These are phyloP conservation scores for Trichoderma polysporum DNA, from an alignment of 2,329 filamentous ascomycete genomes.

Conservation along the genomic window DNA sequence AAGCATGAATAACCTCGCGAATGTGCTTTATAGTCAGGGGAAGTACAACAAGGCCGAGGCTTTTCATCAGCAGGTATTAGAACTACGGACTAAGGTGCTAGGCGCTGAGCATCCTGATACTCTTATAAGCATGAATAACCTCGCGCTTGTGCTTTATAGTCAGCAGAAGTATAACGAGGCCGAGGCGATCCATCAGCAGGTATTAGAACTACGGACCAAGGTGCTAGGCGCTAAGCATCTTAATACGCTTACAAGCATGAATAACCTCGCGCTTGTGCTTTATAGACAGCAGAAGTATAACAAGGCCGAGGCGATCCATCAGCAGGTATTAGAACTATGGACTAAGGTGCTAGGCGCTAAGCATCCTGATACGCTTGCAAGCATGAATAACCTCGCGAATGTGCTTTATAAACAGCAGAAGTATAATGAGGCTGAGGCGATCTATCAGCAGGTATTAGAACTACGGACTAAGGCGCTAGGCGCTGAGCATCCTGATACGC, in stretches of 20 bases:
- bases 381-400: not conserved
- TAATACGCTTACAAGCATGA: not conserved
- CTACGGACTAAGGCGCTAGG: not conserved
- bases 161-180: slow-evolving; percentile 5
- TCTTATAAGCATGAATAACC: not conserved
- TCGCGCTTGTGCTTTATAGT: not conserved
- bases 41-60: slow-evolving; percentile 9
- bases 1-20: not conserved
- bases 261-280: not conserved
- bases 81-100: not conserved
- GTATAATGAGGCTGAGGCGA: not conserved
- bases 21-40: not conserved
- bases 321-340: not conserved
- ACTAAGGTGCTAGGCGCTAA: not conserved
- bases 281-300: not conserved
- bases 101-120: not conserved
- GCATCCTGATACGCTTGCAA: not conserved
- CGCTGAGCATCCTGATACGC: not conserved
- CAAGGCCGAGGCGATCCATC: not conserved
- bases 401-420: not conserved
- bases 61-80: not conserved
- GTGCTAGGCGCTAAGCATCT: not conserved
- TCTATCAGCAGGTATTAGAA: not conserved
- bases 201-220: not conserved
- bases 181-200: not conserved